Conservation (phyloP, 371 early-diverging fungal genomes). For the Mucor irregularis region DNA sequence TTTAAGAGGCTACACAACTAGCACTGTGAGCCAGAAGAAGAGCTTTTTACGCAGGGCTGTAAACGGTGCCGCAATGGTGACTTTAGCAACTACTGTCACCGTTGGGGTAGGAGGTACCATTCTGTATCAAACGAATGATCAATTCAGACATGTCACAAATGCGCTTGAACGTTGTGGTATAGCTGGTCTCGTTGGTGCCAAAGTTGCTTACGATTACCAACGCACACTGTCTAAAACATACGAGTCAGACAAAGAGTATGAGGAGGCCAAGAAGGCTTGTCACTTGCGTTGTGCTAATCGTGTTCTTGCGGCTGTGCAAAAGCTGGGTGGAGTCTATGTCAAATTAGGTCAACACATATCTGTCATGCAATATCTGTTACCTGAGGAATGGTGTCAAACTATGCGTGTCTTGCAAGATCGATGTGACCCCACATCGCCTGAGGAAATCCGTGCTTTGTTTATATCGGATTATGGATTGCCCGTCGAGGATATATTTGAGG, state of each 20-base stretch:
- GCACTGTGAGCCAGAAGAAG: background rate
- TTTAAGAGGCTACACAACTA: background rate
- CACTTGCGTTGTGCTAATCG: constrained; percentile 59
- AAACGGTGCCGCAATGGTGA: constrained; percentile 17
- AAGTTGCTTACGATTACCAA: constrained; percentile 67
- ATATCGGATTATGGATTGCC: constrained; percentile 64
- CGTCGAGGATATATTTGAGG: constrained; percentile 64
- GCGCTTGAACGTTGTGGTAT: constrained; percentile 48
- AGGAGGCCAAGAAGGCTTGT: constrained; percentile 36
- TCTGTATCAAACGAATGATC: constrained; percentile 49
- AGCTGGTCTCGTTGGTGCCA: constrained; percentile 48
- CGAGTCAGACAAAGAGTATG: constrained; percentile 37
- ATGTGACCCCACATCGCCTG: constrained; percentile 69
- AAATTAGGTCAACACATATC: constrained; percentile 91
- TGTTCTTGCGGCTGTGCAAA: constrained; percentile 55
- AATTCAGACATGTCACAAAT: constrained; percentile 40
- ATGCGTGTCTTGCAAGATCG: constrained; percentile 87
- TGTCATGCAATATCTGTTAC: constrained; percentile 85
- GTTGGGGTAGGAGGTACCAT: constrained; percentile 34
- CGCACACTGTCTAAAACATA: constrained; percentile 49
- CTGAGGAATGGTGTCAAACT: constrained; percentile 84
- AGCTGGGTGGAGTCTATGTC: constrained; percentile 89
- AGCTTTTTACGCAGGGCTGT: constrained; percentile 4
- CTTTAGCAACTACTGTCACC: constrained; percentile 19
- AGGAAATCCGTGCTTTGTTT: constrained; percentile 70